These are phyloP conservation scores for Luvunga scandens DNA, from an alignment of 345 rosid genomes.

Conservation along the genomic window DNA sequence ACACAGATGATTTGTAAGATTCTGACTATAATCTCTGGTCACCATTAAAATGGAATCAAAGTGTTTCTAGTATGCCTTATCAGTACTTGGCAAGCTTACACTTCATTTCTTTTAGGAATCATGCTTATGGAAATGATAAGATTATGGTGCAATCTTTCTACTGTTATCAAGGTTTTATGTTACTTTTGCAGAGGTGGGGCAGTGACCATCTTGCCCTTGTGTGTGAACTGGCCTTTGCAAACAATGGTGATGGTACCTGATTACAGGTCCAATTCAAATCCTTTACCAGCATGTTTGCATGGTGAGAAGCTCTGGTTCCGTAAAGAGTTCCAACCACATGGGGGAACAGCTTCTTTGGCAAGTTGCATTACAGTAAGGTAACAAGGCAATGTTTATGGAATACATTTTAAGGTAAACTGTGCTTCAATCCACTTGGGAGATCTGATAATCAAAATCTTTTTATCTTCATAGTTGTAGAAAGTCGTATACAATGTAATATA, in stretches of 20 bases:
- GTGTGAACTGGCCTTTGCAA: constrained; percentile 74
- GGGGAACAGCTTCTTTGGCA: neutral
- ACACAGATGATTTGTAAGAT: neutral
- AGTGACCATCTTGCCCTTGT: constrained; percentile 97
- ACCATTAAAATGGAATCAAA: neutral
- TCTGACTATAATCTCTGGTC: neutral
- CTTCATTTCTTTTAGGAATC: neutral
- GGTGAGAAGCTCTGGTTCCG: neutral
- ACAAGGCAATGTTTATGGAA: neutral
- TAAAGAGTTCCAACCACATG: neutral
- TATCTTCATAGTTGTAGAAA: neutral
- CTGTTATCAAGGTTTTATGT: neutral
- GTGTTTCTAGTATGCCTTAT: neutral
- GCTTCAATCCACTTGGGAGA: neutral
- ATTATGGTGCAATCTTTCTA: neutral
- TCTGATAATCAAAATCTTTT: neutral
- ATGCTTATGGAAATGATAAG: neutral
- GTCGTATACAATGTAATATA: neutral
- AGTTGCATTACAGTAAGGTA: neutral
- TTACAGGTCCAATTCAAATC: neutral
- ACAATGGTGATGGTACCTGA: constrained; percentile 18
- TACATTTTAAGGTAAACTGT: neutral
- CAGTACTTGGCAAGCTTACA: neutral
- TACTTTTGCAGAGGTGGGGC: constrained; percentile 71
- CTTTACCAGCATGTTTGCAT: neutral